Evolutionary conservation across 805 yeast species (phyloP).

Genomic region (Wickerhamomyces mucosus): DNA sequence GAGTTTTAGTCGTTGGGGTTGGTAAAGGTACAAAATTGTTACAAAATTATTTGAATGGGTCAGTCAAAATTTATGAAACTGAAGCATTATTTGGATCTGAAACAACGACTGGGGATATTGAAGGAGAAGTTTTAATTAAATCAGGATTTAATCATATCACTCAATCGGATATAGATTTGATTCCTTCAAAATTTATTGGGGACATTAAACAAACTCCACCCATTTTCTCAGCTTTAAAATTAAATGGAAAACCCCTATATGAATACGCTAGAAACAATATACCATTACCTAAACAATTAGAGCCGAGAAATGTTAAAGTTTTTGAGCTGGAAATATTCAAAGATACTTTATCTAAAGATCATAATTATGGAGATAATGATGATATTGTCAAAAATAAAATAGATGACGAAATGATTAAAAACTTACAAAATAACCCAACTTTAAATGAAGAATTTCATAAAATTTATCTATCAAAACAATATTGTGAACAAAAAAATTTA

Average conservation of each 20-base stretch:
- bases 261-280: conserved; percentile 87
- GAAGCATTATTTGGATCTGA: conserved; percentile 81
- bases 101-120: conserved; percentile 90
- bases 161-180: conserved; percentile 36
- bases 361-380: conserved; percentile 42
- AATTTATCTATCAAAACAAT: conserved; percentile 50
- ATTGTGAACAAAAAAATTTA: conserved; percentile 32
- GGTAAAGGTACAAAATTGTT: conserved; percentile 84
- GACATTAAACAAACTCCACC: conserved; percentile 87
- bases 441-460: conserved; percentile 44
- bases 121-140: conserved; percentile 67
- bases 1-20: conserved; percentile 86
- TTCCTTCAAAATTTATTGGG: conserved; percentile 66
- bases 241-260: conserved; percentile 89
- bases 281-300: conserved; percentile 78
- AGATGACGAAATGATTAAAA: conserved; percentile 36
- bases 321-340: conserved; percentile 40
- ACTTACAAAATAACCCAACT: conserved; percentile 29
- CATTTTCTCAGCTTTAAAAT: conserved; percentile 84
- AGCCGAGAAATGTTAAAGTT: conserved; percentile 62
- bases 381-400: no score
- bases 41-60: conserved; percentile 59
- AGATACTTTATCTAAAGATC: conserved; percentile 46
- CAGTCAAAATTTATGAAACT: conserved; percentile 74
- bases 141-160: conserved; percentile 50